Base-by-base conservation (phyloP, 2,329 filamentous ascomycete species). In the Dendryphion nanum region DNA sequence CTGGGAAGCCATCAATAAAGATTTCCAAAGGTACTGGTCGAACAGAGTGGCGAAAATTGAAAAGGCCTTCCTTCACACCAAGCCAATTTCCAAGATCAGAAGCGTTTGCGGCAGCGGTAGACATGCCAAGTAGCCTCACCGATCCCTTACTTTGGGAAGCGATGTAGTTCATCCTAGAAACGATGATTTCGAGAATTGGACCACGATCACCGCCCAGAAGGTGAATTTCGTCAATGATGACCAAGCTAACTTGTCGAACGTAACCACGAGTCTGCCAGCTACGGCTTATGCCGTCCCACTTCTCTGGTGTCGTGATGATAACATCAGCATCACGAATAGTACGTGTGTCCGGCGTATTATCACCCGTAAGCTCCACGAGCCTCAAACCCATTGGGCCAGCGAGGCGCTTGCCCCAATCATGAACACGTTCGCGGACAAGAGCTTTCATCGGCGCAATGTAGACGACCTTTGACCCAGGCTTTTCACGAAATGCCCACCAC, bases 391-490 rank as follows among this genome's bases (percentile, higher is more conserved):
- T 82, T 1, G 89, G 87, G 1, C 76, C 74, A 1, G 89, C 88
- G 21, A 98, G 77, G 13, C 93, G 82, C 41, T 79, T 79, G 10
- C 86, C 81, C 94, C 93, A 98, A 61, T 98, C 94, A 57, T 95
- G 86, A 18, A 98, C 91, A 67, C 93, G 82, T 65, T 98, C 93
- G 3, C 93, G 87, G 15, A 98, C 93, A 20, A 98, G 81, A 0
- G 94, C 94, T 68, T 98, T 98, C 94, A 98, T 98, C 0, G 94
- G 94, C 2, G 93, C 93, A 60, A 98, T 97, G 64, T 98, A 98
- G 10, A 98, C 93, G 2, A 98, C 90, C 69, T 98, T 98, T 3
- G 89, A 95, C 3, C 90, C 89, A 1, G 93, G 93, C 35, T 85
- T 85, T 61, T 96, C 90, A 12, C 90, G 82, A 69, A 98, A 97